Percentiles rank a stretch among this genome's conserved stretches.
Evolutionary conservation across 208 protist genomes (phyloP).

Genomic region (Acanthamoeba lugdunensis): DNA sequence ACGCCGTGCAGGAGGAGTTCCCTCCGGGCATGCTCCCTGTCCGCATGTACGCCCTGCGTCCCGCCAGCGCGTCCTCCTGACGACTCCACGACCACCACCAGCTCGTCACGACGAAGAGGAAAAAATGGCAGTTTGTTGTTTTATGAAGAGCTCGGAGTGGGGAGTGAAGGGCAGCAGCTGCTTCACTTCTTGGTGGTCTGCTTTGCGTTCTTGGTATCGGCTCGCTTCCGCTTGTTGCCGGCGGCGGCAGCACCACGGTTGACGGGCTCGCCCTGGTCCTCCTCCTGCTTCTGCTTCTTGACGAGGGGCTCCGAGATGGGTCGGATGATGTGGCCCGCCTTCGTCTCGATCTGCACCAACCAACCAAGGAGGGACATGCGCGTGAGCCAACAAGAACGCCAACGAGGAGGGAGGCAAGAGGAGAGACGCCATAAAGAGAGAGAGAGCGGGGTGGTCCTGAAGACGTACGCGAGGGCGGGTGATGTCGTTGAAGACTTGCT

Average conservation of each 20-base stretch:
- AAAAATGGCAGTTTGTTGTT: neutral
- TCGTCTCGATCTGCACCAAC: conserved; percentile 41
- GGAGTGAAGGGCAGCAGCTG: neutral
- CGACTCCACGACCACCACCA: too few relatives aligned
- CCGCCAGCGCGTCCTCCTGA: neutral
- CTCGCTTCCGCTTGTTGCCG: conserved; percentile 40
- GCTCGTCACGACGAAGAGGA: too few relatives aligned
- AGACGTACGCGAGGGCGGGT: conserved; percentile 53
- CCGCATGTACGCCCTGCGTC: conserved; percentile 76
- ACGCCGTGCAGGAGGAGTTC: conserved; percentile 81
- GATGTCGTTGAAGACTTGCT: neutral
- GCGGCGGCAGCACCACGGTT: neutral
- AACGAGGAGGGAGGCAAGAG: too few relatives aligned
- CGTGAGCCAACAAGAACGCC: too few relatives aligned
- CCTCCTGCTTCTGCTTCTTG: neutral
- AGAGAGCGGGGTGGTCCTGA: too few relatives aligned
- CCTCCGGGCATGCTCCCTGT: conserved; percentile 82
- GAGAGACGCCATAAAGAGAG: too few relatives aligned
- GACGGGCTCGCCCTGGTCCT: conserved; percentile 57
- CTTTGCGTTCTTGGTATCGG: neutral
- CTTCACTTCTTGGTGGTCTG: neutral
- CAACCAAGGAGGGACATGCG: too few relatives aligned
- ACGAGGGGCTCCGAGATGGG: conserved; percentile 17
- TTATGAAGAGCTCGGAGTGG: neutral
- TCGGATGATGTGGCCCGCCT: conserved; percentile 54